These are phyloP conservation scores for Apiospora kogelbergensis DNA, from an alignment of 2,329 filamentous ascomycete genomes.

Conservation along the genomic window DNA sequence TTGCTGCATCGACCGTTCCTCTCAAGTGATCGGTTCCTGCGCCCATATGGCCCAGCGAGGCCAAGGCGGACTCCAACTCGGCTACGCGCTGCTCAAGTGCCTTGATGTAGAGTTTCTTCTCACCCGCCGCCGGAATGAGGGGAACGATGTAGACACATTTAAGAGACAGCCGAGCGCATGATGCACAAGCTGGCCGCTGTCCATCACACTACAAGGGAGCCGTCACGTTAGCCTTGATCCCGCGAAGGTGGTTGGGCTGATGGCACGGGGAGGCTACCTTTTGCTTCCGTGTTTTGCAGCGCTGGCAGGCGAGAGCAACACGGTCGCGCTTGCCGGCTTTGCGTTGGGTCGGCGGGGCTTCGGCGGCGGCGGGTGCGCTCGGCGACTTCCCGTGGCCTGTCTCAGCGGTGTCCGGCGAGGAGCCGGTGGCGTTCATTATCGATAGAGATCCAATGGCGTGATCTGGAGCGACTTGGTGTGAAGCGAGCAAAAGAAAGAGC, in stretches of 20 bases:
- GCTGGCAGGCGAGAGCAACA: constrained; percentile 28
- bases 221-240: not conserved
- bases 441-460: constrained; percentile 19
- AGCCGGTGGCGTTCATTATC: constrained; percentile 19
- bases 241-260: not conserved
- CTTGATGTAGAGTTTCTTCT: constrained; percentile 31
- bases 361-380: constrained; percentile 16
- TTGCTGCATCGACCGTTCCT: constrained; percentile 15
- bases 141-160: constrained; percentile 33
- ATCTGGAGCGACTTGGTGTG: constrained; percentile 10
- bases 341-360: constrained; percentile 21
- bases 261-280: constrained; percentile 21
- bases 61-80: constrained; percentile 27
- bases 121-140: constrained; percentile 29
- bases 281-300: constrained; percentile 31
- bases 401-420: constrained; percentile 24
- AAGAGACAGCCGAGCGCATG: constrained; percentile 27
- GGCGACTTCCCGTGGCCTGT: constrained; percentile 19
- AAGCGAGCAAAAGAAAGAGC: not conserved
- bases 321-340: constrained; percentile 29
- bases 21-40: constrained; percentile 23
- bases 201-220: constrained; percentile 26
- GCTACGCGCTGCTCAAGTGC: constrained; percentile 29
- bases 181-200: constrained; percentile 28
- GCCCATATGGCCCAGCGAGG: constrained; percentile 24